These are phyloP conservation scores for Cryphonectria radicalis DNA, from an alignment of 2,329 filamentous ascomycete species.

Conservation along the genomic window DNA sequence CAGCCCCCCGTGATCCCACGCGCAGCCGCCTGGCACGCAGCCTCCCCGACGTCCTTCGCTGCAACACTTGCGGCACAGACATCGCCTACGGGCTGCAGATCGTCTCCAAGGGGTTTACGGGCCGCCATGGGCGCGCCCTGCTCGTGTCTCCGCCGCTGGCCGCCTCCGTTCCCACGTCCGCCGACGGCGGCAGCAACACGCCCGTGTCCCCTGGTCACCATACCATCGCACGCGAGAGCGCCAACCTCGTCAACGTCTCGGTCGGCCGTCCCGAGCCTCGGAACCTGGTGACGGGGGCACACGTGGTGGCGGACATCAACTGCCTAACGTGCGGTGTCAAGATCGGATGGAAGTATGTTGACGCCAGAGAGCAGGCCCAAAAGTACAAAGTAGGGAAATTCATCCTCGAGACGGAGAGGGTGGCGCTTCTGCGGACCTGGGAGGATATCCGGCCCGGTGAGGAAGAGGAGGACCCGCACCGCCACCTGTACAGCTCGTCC, in stretches of 20 bases:
- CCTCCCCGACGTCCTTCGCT: slow-evolving; percentile 61
- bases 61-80: slow-evolving; percentile 61
- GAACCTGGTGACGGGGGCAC: slow-evolving; percentile 64
- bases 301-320: slow-evolving; percentile 66
- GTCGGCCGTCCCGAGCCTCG: slow-evolving; percentile 59
- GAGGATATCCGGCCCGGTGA: slow-evolving; percentile 45
- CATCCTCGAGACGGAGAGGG: slow-evolving; percentile 65
- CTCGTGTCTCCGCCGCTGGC: slow-evolving; percentile 51
- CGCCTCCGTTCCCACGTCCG: slow-evolving; percentile 31
- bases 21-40: slow-evolving; percentile 44
- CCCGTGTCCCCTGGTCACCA: slow-evolving; percentile 27
- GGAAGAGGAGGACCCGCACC: slow-evolving; percentile 24
- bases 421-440: slow-evolving; percentile 58
- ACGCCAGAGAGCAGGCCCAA: slow-evolving; percentile 62
- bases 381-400: slow-evolving; percentile 72
- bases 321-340: slow-evolving; percentile 60
- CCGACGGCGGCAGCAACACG: slow-evolving; percentile 25
- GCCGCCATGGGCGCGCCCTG: slow-evolving; percentile 66
- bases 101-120: slow-evolving; percentile 68
- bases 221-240: slow-evolving; percentile 25
- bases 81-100: slow-evolving; percentile 65
- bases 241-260: slow-evolving; percentile 57
- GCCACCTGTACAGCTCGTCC: slow-evolving; percentile 30
- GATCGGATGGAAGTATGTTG: slow-evolving; percentile 71
- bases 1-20: slow-evolving; percentile 30